A percentile compares a stretch with the other conserved stretches of the same genome.
These are phyloP conservation scores for Penicillium sp. DNA, from an alignment of 2,329 filamentous ascomycete species.

Conservation along the genomic window DNA sequence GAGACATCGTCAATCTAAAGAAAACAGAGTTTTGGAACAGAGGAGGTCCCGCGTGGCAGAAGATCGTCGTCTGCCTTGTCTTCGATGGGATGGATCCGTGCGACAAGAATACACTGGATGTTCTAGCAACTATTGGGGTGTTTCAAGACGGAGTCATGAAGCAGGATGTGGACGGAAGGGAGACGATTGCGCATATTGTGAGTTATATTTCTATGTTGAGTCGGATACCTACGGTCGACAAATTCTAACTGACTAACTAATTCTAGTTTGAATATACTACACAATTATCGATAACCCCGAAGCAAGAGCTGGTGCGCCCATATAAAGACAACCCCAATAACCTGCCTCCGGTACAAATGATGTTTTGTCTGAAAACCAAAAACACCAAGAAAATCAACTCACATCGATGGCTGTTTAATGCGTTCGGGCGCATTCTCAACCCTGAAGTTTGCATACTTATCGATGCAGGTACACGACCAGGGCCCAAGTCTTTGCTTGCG, in stretches of 20 bases:
- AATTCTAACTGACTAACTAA: constrained; percentile 3
- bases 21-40: constrained; percentile 99
- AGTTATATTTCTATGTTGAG: constrained; percentile 19
- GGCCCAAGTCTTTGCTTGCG: constrained; percentile 80
- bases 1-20: constrained; percentile 95
- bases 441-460: constrained; percentile 92
- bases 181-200: constrained; percentile 84
- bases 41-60: constrained; percentile 95
- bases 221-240: no score
- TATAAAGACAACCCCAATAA: constrained; percentile 77
- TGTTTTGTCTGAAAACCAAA: constrained; percentile 96
- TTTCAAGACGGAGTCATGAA: constrained; percentile 98
- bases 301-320: constrained; percentile 89
- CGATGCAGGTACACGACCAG: constrained; percentile 93
- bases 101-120: constrained; percentile 88
- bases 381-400: constrained; percentile 99
- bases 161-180: constrained; percentile 91
- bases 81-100: constrained; percentile 96
- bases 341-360: constrained; percentile 92
- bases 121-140: constrained; percentile 86
- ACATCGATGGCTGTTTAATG: constrained; percentile 95
- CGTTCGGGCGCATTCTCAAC: constrained; percentile 90
- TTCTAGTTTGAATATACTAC: constrained; percentile 85
- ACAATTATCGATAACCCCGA: constrained; percentile 91
- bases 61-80: constrained; percentile 92